phyloP scores from a whole-genome alignment of 164 flowering plant genomes.

The Umbellularia californica region DNA sequence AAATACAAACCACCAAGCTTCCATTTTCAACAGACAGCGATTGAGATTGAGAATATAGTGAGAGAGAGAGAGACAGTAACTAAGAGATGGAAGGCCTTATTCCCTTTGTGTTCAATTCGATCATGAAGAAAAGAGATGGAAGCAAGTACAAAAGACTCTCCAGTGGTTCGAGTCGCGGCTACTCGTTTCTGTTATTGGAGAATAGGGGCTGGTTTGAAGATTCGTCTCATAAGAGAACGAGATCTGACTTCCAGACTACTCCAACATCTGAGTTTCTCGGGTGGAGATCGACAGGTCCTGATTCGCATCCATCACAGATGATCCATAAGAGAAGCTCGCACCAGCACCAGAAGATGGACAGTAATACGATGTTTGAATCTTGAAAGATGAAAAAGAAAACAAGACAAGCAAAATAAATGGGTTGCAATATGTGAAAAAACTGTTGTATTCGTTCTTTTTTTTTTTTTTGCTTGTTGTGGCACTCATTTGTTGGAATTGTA shows the following conservation, averaged over 20 bases:
- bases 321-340: too few species aligned
- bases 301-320: not conserved
- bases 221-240: constrained; percentile 34
- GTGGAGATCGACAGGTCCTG: not conserved
- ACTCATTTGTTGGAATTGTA: not conserved
- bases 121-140: constrained; percentile 28
- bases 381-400: not conserved
- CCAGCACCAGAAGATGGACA: not conserved
- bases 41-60: not conserved
- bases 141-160: constrained; percentile 23
- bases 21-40: not conserved
- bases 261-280: not conserved
- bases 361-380: not conserved
- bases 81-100: constrained; percentile 38
- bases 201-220: constrained; percentile 12
- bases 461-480: not conserved
- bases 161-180: constrained; percentile 25
- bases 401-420: not conserved
- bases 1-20: not conserved
- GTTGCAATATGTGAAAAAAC: not conserved
- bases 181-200: constrained; percentile 12
- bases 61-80: not conserved
- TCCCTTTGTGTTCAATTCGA: constrained; percentile 29
- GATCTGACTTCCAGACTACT: not conserved
- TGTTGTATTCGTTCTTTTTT: not conserved